Conservation (phyloP, 768 basidiomycete genomes). For the Galerina sulciceps region DNA sequence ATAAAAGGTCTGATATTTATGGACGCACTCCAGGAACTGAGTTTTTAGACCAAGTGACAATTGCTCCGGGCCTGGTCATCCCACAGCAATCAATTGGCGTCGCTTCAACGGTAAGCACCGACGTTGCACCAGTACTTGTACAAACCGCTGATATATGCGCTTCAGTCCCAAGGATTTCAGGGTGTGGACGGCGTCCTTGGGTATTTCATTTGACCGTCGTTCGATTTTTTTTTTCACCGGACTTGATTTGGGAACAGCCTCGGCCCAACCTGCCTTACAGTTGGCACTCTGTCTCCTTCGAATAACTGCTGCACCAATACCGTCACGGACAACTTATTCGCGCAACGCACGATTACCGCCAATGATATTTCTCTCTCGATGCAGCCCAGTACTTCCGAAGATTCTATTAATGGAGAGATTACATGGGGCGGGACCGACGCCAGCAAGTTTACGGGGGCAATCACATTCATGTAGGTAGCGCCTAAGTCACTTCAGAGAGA, state of each 20-base stretch:
- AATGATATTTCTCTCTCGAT: conserved; percentile 56
- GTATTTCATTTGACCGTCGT: conserved; percentile 31
- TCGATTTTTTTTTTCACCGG: not conserved
- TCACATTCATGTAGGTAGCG: conserved; percentile 43
- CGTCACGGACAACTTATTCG: conserved; percentile 59
- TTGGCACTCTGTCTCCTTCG: conserved; percentile 36
- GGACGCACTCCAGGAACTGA: conserved; percentile 23
- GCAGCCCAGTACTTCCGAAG: conserved; percentile 44
- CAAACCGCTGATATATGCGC: not conserved
- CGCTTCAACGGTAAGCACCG: conserved; percentile 38
- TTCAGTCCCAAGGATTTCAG: conserved; percentile 40
- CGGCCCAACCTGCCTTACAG: conserved; percentile 62
- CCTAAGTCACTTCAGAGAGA: not conserved
- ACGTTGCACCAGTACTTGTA: not conserved
- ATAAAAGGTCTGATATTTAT: too few relatives aligned
- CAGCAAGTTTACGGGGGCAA: conserved; percentile 43
- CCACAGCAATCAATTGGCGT: conserved; percentile 65
- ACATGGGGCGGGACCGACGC: conserved; percentile 55
- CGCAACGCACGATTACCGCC: conserved; percentile 39
- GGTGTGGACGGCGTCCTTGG: conserved; percentile 69
- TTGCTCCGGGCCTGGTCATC: conserved; percentile 54
- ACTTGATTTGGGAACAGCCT: conserved; percentile 39
- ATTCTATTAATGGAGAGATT: conserved; percentile 51
- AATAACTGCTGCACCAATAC: conserved; percentile 39
- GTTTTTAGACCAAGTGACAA: conserved; percentile 55